A percentile compares a stretch with the other conserved stretches of the same genome.
Conservation (phyloP, 805 yeast genomes). For the Candida tallmaniae region DNA sequence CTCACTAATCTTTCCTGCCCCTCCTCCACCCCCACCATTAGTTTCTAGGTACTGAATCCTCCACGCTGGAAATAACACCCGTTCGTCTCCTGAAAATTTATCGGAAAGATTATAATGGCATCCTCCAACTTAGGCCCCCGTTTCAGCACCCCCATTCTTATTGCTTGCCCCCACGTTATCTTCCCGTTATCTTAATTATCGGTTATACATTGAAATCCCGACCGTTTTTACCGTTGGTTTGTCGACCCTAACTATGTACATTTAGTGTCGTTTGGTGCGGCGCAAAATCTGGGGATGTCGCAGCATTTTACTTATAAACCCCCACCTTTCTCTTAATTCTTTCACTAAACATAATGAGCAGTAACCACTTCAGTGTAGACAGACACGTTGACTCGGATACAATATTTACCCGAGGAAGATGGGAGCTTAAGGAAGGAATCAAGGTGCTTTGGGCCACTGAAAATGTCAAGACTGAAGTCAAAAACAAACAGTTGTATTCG, state of each 20-base stretch:
- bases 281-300: neutral
- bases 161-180: neutral
- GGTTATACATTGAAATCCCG: no score
- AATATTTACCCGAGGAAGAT: conserved; percentile 26
- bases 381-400: conserved; percentile 24
- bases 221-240: neutral
- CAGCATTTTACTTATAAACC: neutral
- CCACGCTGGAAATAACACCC: no score
- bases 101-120: no score
- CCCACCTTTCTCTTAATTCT: neutral
- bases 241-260: neutral
- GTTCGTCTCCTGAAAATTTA: no score
- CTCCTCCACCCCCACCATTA: no score
- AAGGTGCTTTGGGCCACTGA: conserved; percentile 31
- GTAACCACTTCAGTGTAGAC: conserved; percentile 13
- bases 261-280: no score
- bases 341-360: conserved; percentile 2
- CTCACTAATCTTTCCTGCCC: no score
- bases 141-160: neutral
- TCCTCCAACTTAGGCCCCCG: no score
- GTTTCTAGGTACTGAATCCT: no score
- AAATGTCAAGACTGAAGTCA: conserved; percentile 16
- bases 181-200: no score
- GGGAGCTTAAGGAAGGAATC: conserved; percentile 26
- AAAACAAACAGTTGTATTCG: conserved; percentile 12